Conservation (phyloP, 192 early-diverging fungal genomes). For the Paraglomus brasilianum region DNA sequence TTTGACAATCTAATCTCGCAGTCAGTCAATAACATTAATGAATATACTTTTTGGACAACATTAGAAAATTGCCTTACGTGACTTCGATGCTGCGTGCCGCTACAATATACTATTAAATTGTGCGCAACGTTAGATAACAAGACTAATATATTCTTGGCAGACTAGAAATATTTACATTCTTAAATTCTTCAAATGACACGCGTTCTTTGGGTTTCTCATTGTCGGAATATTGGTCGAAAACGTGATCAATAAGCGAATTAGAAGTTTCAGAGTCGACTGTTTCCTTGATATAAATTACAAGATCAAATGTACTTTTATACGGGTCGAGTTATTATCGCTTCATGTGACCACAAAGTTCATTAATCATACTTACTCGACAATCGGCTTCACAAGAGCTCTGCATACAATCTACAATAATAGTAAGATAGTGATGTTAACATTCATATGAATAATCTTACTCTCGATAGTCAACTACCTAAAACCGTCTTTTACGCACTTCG, state of each 20-base stretch:
- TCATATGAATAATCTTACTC: no score
- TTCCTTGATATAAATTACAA: constrained; percentile 9
- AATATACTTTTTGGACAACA: background rate
- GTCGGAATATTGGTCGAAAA: constrained; percentile 2
- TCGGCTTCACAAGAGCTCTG: constrained; percentile 3
- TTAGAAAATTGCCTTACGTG: background rate
- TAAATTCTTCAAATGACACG: constrained; percentile 15
- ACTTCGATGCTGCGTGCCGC: constrained; percentile 10
- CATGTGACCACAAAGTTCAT: background rate
- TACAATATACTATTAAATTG: constrained; percentile 1
- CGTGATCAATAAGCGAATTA: background rate
- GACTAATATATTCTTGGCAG: no score
- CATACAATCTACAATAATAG: background rate
- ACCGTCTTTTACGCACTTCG: background rate
- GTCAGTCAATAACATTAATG: background rate
- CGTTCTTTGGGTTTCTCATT: background rate
- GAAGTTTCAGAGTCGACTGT: background rate
- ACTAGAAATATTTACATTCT: background rate
- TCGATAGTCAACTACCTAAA: background rate
- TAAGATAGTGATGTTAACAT: background rate
- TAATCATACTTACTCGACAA: constrained; percentile 19
- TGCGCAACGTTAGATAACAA: no score
- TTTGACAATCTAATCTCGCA: constrained; percentile 15
- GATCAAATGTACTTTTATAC: constrained; percentile 12
- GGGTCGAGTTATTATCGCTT: background rate